These are phyloP conservation scores for Sindora glabra DNA, from an alignment of 306 rosid species.

Conservation along the genomic window DNA sequence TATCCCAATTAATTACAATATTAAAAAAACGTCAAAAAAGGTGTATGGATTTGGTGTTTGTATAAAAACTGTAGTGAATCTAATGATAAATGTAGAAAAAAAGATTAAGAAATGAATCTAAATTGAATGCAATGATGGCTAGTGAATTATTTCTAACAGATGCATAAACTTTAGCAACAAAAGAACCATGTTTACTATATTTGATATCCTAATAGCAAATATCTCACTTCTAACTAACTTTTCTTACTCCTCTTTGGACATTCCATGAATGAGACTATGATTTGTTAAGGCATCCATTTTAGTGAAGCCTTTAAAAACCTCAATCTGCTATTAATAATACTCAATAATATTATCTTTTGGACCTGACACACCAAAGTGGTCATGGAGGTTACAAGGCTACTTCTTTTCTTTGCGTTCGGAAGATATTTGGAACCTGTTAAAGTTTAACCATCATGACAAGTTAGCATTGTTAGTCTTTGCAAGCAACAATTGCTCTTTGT, in stretches of 20 bases:
- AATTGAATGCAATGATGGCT: constrained; percentile 95
- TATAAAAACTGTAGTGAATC: constrained; percentile 99
- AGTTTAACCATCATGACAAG: constrained; percentile 82
- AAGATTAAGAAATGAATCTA: constrained; percentile 95
- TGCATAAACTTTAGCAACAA: constrained; percentile 87
- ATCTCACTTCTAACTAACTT: constrained; percentile 79
- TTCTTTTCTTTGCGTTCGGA: constrained; percentile 46
- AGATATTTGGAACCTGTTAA: constrained; percentile 50
- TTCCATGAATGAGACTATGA: constrained; percentile 76
- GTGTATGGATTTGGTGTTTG: constrained; percentile 94
- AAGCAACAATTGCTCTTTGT: constrained; percentile 54
- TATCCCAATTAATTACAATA: no score
- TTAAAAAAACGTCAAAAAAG: no score
- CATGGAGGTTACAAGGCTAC: constrained; percentile 55
- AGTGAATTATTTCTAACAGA: constrained; percentile 83
- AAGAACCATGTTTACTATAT: constrained; percentile 85
- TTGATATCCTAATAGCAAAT: constrained; percentile 86
- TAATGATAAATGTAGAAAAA: constrained; percentile 90
- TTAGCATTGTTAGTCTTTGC: constrained; percentile 42
- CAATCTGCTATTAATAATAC: constrained; percentile 94
- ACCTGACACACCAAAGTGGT: constrained; percentile 80
- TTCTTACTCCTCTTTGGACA: constrained; percentile 95
- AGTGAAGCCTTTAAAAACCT: constrained; percentile 90
- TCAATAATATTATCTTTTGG: constrained; percentile 79
- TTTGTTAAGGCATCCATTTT: constrained; percentile 90